Base-by-base conservation (phyloP, 345 rosid species). In the Eucalyptus microcorys region DNA sequence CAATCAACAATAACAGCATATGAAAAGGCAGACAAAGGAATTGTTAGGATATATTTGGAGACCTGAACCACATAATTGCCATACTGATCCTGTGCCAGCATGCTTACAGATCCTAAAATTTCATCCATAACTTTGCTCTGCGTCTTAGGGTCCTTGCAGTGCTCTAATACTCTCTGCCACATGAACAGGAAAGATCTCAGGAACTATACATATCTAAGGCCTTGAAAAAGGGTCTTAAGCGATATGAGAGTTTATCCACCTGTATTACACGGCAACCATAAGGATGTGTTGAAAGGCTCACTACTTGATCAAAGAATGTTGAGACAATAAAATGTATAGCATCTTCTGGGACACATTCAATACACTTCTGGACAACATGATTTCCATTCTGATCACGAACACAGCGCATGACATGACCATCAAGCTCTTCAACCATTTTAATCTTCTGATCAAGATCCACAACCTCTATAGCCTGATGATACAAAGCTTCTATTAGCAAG, bases 371-470 rank as follows among this genome's bases (percentile, higher is more conserved):
- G 87, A 95, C 91, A 86, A 95, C 96, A 90, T 95, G 96, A 90
- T 95, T 95, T n/a, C 96, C 96, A 91, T 95, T 95, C 92, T 95
- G 96, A 88, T 95, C 96, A 53, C 96, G 96, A 71, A 95, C 95
- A 91, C 96, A 94, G 27, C 95, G 95, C 94, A 91, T 91, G 43
- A 94, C 91, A 81, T 92, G 94, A 81, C 94, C 94, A 87, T 94
- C 95, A 87, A 95, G 95, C 89, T 95, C 96, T 85, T 89, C 92
- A 90, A 95, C 95, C 95, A 95, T 94, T 86, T 93, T 89, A 76
- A 93, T 92, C 89, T 95, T 95, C 94, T 95, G 96, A 88, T 95
- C 95, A 59, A 93, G 87, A 89, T 93, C 96, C 86, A 94, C 95
- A 26, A 94, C 95, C 88, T 95, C 96, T 52, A 95, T 94, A 34